Percentiles rank a stretch among this genome's conserved stretches.
Evolutionary conservation across 2,329 filamentous ascomycete genomes (phyloP).

Genomic region (Pestalotiopsis sp.): DNA sequence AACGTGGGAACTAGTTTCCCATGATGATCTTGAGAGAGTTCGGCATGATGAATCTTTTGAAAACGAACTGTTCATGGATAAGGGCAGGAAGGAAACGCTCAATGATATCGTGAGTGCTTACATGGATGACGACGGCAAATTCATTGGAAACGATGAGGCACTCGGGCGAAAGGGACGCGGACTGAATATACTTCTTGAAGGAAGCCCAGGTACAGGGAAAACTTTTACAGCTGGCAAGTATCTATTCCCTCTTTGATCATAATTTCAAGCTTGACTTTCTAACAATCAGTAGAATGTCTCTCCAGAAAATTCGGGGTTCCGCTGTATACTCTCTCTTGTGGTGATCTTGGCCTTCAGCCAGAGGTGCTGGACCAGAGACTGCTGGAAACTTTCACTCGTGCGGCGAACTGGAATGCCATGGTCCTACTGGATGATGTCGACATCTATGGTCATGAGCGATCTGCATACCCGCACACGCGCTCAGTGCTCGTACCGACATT

Average conservation of each 20-base stretch:
- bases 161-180: background rate
- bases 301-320: slow-evolving; percentile 17
- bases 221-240: slow-evolving; percentile 21
- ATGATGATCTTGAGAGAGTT: too few relatives aligned
- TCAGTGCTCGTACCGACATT: slow-evolving; percentile 16
- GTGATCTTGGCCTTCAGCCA: slow-evolving; percentile 17
- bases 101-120: background rate
- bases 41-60: too few relatives aligned
- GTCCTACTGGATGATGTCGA: slow-evolving; percentile 22
- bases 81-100: too few relatives aligned
- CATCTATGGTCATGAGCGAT: too few relatives aligned
- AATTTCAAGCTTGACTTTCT: too few relatives aligned
- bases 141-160: slow-evolving; percentile 12
- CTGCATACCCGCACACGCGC: too few relatives aligned
- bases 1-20: slow-evolving; percentile 18
- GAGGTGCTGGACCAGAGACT: slow-evolving; percentile 18
- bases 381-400: slow-evolving; percentile 15
- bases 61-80: too few relatives aligned
- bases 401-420: slow-evolving; percentile 21
- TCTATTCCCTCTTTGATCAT: too few relatives aligned
- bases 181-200: slow-evolving; percentile 18
- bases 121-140: background rate
- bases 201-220: slow-evolving; percentile 20
- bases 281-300: slow-evolving; percentile 21
- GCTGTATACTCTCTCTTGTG: slow-evolving; percentile 20